Evolutionary conservation across 163 green algal genomes (phyloP).

Genomic region (Trebouxia gelatinosa): DNA sequence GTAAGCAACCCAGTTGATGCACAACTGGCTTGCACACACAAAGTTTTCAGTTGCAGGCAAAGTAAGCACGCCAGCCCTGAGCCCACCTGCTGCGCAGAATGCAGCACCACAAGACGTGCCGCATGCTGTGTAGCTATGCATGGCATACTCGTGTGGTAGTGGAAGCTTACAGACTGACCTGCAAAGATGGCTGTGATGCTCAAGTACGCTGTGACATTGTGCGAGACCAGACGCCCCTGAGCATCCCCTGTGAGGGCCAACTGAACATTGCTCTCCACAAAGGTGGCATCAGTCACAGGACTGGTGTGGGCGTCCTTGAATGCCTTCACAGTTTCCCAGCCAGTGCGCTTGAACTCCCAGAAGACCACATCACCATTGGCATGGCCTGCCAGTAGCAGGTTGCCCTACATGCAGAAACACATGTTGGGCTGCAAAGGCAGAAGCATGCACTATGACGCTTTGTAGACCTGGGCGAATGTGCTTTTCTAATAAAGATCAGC

Average conservation of each 20-base stretch:
- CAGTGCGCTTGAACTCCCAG: conserved; percentile 38
- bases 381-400: conserved; percentile 38
- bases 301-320: conserved; percentile 34
- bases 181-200: conserved; percentile 47
- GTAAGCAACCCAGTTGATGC: too few species aligned
- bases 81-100: too few species aligned
- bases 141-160: too few species aligned
- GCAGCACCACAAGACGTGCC: too few species aligned
- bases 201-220: conserved; percentile 60
- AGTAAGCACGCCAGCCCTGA: too few species aligned
- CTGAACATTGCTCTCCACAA: conserved; percentile 45
- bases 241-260: conserved; percentile 60
- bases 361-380: conserved; percentile 36
- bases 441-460: too few species aligned
- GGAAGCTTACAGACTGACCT: conserved; percentile 20
- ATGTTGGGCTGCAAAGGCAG: too few species aligned
- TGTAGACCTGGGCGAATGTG: too few species aligned
- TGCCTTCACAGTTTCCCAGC: conserved; percentile 37
- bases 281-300: conserved; percentile 31
- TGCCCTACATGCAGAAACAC: conserved; percentile 34
- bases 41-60: too few species aligned
- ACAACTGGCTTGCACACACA: too few species aligned
- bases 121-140: too few species aligned
- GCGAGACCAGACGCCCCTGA: conserved; percentile 61
- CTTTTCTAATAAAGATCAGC: too few species aligned